Conservation (phyloP, 1,284 basidiomycete genomes). For the Puccinia triticina region DNA sequence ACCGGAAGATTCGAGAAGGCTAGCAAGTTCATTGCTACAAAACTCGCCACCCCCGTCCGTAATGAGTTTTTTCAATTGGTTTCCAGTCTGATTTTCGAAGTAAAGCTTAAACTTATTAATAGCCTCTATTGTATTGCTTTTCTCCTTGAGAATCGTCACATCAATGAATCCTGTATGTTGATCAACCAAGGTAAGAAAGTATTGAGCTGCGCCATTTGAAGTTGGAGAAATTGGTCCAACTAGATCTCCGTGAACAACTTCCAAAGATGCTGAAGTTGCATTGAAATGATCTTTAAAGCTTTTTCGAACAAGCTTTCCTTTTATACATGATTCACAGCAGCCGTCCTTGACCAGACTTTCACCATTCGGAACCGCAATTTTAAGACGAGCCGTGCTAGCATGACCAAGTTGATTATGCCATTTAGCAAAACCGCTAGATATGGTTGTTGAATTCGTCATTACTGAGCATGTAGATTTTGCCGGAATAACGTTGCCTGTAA, state of each 20-base stretch:
- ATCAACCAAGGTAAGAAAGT: neutral
- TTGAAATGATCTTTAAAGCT: neutral
- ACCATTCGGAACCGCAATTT: neutral
- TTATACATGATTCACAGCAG: constrained; percentile 1
- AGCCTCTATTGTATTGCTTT: no score
- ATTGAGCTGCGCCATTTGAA: neutral
- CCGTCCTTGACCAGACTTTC: no score
- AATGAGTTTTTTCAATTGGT: no score
- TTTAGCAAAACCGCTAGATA: neutral
- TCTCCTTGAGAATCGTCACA: no score
- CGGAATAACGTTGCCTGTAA: neutral
- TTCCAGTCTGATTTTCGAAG: no score
- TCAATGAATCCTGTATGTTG: neutral
- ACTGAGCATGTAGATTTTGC: neutral
- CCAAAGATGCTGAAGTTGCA: neutral
- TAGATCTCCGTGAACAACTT: constrained; percentile 11
- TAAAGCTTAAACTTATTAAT: no score
- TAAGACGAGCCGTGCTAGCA: neutral
- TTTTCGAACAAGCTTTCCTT: constrained; percentile 1
- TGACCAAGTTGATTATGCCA: constrained; percentile 12
- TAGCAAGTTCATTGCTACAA: no score
- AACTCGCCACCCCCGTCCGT: no score
- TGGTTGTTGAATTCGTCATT: no score
- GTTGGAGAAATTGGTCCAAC: neutral
- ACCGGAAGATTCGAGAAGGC: no score